These are phyloP conservation scores for Neohortaea acidophila DNA, from an alignment of 495 filamentous ascomycete genomes.

Conservation along the genomic window DNA sequence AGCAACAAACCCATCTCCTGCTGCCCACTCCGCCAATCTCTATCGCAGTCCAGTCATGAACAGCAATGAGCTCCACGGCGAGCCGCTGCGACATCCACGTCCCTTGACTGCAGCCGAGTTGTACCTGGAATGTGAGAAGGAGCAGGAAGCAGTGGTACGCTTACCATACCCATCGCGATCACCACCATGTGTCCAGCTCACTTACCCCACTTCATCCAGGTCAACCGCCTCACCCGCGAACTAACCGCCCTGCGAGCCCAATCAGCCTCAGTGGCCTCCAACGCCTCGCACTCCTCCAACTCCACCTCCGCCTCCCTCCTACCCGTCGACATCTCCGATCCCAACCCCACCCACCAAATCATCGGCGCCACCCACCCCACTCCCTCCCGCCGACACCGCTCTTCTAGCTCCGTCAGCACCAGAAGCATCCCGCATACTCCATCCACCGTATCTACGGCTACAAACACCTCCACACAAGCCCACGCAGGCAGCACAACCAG, in stretches of 20 bases:
- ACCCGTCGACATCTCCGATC: constrained; percentile 20
- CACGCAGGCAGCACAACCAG: constrained; percentile 12
- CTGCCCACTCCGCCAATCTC: constrained; percentile 15
- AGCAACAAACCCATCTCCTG: too few species aligned
- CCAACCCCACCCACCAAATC: constrained; percentile 34
- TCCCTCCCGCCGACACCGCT: constrained; percentile 46
- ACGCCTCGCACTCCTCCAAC: constrained; percentile 52
- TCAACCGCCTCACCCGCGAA: constrained; percentile 82
- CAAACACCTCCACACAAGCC: constrained; percentile 33
- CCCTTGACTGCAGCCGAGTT: constrained; percentile 77
- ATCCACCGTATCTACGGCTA: constrained; percentile 23
- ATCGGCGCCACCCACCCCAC: constrained; percentile 39
- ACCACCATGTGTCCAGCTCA: not conserved
- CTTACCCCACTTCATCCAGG: constrained; percentile 33
- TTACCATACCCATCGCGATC: not conserved
- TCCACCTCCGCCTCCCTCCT: constrained; percentile 29
- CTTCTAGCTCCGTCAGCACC: constrained; percentile 46
- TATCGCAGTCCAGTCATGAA: constrained; percentile 7
- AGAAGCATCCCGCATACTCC: constrained; percentile 35
- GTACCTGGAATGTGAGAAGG: constrained; percentile 74
- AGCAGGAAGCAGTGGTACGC: constrained; percentile 83
- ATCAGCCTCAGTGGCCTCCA: constrained; percentile 63
- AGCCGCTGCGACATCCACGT: constrained; percentile 66
- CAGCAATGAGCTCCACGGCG: constrained; percentile 18
- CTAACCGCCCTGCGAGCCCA: constrained; percentile 62